Base-by-base conservation (phyloP, 345 rosid species). In the Hypericum androsaemum region DNA sequence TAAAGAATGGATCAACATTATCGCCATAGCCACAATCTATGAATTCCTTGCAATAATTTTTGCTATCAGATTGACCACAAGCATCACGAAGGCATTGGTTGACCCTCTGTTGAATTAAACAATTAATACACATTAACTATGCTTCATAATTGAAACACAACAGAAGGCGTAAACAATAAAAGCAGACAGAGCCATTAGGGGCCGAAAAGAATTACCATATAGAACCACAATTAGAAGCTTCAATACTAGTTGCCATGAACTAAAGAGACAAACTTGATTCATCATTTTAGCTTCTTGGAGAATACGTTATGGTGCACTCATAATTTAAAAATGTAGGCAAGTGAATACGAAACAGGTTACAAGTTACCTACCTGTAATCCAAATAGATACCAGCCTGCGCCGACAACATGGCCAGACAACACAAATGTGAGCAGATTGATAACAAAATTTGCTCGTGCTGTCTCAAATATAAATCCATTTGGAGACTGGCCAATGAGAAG, bases 311-410 rank as follows among this genome's bases (percentile, higher is more conserved):
- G 32, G 32, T 22, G 32, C 32, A 22, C 32, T 22, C 32, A 22
- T 22, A 22, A 22, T 22, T 4, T 1, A 22, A 22, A 22, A 22
- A 22, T 22, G 32, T 22, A 22, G 32, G 32, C n/a, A 22, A 22
- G 4, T 22, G 32, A 4, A 22, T 22, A 55, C 12, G 22, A 12
- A 46, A 46, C 28, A 14, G 7, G 22, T 10, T 46, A 7, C 22
- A 57, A 8, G 8, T 50, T 28, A 39, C 69, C 36, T 56, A 82
- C 98, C 95, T 82, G 95, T 38, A 90, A 69, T 32, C 95, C 95
- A 12, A 87, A 60, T 65, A 90, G 87, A 65, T 90, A 90, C 98
- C 96, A 86, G 69, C 76, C 62, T 8, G 95, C 79, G 35, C 98
- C 98, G 52, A 90, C 70, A 52, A 77, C 63, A 61, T 90, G 98